Conservation (phyloP, 73 alveolate species). For the Tetrahymena borealis region DNA sequence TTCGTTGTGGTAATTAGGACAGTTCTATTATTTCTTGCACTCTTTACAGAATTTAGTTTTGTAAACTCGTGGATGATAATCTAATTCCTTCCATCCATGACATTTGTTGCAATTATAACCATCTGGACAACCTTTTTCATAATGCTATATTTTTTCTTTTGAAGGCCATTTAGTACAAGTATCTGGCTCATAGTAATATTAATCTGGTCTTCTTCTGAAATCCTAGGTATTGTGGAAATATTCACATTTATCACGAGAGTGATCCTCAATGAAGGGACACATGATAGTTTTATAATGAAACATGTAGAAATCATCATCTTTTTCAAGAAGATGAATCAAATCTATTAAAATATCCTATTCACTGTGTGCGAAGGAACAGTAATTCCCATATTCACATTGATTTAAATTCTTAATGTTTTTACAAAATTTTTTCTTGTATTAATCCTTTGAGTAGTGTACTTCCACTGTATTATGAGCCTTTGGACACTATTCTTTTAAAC, state of each 20-base stretch:
- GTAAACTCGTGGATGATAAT: conserved; percentile 72
- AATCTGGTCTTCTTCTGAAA: conserved; percentile 63
- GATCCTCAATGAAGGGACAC: conserved; percentile 57
- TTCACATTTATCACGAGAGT: conserved; percentile 63
- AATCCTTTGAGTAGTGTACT: conserved; percentile 61
- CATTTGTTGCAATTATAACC: conserved; percentile 49
- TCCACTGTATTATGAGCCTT: conserved; percentile 64
- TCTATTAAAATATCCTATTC: conserved; percentile 53
- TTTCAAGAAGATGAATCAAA: conserved; percentile 24
- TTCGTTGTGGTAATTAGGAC: conserved; percentile 40
- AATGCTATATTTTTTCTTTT: conserved; percentile 10
- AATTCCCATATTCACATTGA: conserved; percentile 66
- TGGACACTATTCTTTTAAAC: conserved; percentile 39
- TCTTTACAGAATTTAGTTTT: conserved; percentile 65
- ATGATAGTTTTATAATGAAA: conserved; percentile 53
- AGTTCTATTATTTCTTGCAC: conserved; percentile 38
- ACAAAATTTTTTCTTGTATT: conserved; percentile 66
- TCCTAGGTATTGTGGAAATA: conserved; percentile 71
- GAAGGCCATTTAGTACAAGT: conserved; percentile 54
- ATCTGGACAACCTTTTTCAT: conserved; percentile 69
- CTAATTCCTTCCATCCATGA: conserved; percentile 91
- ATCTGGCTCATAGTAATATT: conserved; percentile 32
- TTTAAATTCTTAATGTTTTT: conserved; percentile 33
- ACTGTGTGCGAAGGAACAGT: conserved; percentile 67
- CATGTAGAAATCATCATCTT: conserved; percentile 54